Evolutionary conservation across 2,329 filamentous ascomycete species (phyloP), one percentile per base, ranked within the genome.

Genomic region (Aspergillus sp.): DNA sequence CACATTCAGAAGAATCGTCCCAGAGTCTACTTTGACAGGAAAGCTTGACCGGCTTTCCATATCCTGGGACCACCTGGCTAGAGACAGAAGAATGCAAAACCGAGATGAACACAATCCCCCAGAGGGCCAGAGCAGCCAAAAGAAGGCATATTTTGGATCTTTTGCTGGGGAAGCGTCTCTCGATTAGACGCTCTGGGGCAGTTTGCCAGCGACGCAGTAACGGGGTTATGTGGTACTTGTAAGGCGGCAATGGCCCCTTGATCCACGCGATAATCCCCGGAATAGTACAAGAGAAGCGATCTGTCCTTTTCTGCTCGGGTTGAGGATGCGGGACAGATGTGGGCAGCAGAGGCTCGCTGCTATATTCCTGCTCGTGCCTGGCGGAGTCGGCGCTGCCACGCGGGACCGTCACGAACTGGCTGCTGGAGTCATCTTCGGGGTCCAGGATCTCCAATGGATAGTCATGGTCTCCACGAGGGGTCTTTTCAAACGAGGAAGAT

Each of bases 1-100:
- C 78, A 51, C 78, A 82, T n/a, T 60, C 51, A 0, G 64, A 67
- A 6, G 68, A 53, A 55, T 28, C 71, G 34, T 59, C 65, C 73
- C 64, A 65, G 38, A 69, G 51, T 36, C 56, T 54, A 37, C 48
- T 45, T 38, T 58, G 58, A 52, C 60, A 68, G n/a, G 60, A 60
- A 28, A 69, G 49, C 41, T 64, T 61, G 19, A 64, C 59, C 5
- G 64, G 64, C 38, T 50, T 53, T 7, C 61, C 65, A 48, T 64
- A 62, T 2, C 61, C 62, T n/a, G 52, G 45, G 27, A 63, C 51
- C n/a, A 60, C 53, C 40, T 60, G 55, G 1, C 54, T 53, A 2
- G 56, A 47, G 27, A 64, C 51, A n/a, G 62, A 63, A 26, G 50
- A 50, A 43, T 66, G 57, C 27, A 67, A 40, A 5, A 57, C 50